Base-by-base conservation (phyloP, 2,329 filamentous ascomycete species). In the Cercospora janseana region DNA sequence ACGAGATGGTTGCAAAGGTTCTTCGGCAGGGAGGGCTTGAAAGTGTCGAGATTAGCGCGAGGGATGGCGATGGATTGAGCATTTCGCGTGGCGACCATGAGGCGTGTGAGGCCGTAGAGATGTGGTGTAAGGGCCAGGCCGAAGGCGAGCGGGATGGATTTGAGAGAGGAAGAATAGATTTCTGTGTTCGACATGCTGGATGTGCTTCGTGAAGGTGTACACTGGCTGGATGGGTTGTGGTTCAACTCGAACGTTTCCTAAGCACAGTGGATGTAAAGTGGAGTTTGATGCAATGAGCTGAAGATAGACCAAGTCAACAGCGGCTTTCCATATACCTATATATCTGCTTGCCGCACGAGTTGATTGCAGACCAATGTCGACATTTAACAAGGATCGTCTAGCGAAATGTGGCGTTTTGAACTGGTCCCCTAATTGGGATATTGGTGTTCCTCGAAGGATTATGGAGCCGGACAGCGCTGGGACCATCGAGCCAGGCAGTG, bases 21-120 rank as follows among this genome's bases (percentile, higher is more conserved):
- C 20, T 54, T 35, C 3, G 60, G 56, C 2, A 63, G 51, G 28
- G 56, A 58, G 38, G 40, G 40, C 40, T 60, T 62, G 59, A 59
- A 63, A 9, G 43, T 49, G 1, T 62, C 60, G 49, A 63, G 59
- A 37, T 61, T 63, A 6, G 55, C 61, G 18, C 61, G 55, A 3
- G 61, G 60, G 49, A 55, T 60, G 15, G 58, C 57, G 16, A 45
- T 57, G 28, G 58, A 60, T 32, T 55, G 54, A 28, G 48, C 34
- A 47, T 54, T 53, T 13, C 49, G 51, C n/a, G 60, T 60, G 6
- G 59, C 56, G 21, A 61, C 38, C 56, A 62, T 62, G 24, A 63
- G 51, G 6, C 57, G 51, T 15, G 54, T 51, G 12, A 56, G 52
- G 43, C 49, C 56, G 38, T 60, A 63, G 41, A 46, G 31, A 41